Percentiles rank a stretch among this genome's conserved stretches.
Conservation (phyloP, 1,284 basidiomycete species). For the Gymnopus androsaceus region DNA sequence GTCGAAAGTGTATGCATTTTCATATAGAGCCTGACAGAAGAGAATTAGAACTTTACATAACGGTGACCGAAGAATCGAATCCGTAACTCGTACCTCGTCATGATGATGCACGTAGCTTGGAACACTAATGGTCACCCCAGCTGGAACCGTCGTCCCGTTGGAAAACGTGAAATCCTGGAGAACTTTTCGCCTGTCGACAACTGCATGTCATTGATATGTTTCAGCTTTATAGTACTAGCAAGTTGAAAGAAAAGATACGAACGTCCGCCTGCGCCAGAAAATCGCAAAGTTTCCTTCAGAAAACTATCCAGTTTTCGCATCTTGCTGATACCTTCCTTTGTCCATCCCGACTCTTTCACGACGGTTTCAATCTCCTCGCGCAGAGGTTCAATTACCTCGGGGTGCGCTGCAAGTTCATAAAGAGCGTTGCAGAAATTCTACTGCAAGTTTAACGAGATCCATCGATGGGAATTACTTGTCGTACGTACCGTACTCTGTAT, state of each 20-base stretch:
- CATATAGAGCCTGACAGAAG: no score
- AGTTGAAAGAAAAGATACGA: conserved; percentile 4
- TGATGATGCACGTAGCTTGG: conserved; percentile 21
- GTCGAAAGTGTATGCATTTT: no score
- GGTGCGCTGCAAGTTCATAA: conserved; percentile 34
- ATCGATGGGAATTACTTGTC: no score
- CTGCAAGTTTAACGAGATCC: no score
- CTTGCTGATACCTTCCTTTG: conserved; percentile 34
- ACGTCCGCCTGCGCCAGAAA: conserved; percentile 28
- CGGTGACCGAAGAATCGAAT: neutral
- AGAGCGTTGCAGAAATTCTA: no score
- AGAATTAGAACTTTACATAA: neutral
- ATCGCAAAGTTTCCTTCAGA: conserved; percentile 35
- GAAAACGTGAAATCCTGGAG: conserved; percentile 27
- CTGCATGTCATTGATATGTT: no score
- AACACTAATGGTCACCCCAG: conserved; percentile 21
- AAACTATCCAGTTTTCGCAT: conserved; percentile 44
- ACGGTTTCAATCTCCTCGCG: conserved; percentile 38
- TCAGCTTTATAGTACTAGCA: no score
- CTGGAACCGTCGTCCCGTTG: conserved; percentile 27
- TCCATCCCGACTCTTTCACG: conserved; percentile 37
- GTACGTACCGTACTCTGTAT: no score
- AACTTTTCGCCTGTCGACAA: conserved; percentile 20
- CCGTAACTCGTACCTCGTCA: conserved; percentile 17
- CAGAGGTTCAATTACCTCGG: conserved; percentile 34